These are phyloP conservation scores for Fusarium tricinctum DNA, from an alignment of 2,329 filamentous ascomycete species.

Conservation along the genomic window DNA sequence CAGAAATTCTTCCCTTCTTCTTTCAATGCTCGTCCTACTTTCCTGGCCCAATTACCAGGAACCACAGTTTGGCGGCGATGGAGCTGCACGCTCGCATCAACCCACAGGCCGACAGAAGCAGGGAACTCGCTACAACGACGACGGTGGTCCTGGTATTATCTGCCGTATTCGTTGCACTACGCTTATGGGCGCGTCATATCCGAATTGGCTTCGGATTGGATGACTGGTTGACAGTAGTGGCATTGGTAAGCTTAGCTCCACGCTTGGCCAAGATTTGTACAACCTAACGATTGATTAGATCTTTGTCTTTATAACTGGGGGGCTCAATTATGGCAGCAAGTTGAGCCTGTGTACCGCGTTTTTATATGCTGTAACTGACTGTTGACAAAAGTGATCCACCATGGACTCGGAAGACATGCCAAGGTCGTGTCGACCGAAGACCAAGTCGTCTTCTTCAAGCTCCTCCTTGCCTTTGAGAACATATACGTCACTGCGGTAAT, in stretches of 20 bases:
- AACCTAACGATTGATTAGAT: constrained; percentile 19
- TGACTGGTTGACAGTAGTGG: constrained; percentile 31
- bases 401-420: constrained; percentile 31
- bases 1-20: not conserved
- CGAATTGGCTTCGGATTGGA: constrained; percentile 21
- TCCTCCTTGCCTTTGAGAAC: constrained; percentile 35
- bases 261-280: not conserved
- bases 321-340: constrained; percentile 37
- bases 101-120: constrained; percentile 5
- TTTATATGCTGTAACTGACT: not conserved
- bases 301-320: constrained; percentile 24
- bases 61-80: not conserved
- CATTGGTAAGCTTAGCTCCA: constrained; percentile 11
- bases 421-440: constrained; percentile 1
- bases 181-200: constrained; percentile 27
- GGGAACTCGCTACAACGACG: constrained; percentile 21
- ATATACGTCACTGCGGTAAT: constrained; percentile 35
- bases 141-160: constrained; percentile 20
- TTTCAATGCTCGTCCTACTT: not conserved
- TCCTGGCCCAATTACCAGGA: not conserved
- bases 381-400: constrained; percentile 19
- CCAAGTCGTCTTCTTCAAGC: constrained; percentile 20
- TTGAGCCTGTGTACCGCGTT: fast-evolving
- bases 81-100: not conserved
- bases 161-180: constrained; percentile 18